Evolutionary conservation across 306 rosid genomes (phyloP).

Genomic region (Trichosanthes cucumerina): DNA sequence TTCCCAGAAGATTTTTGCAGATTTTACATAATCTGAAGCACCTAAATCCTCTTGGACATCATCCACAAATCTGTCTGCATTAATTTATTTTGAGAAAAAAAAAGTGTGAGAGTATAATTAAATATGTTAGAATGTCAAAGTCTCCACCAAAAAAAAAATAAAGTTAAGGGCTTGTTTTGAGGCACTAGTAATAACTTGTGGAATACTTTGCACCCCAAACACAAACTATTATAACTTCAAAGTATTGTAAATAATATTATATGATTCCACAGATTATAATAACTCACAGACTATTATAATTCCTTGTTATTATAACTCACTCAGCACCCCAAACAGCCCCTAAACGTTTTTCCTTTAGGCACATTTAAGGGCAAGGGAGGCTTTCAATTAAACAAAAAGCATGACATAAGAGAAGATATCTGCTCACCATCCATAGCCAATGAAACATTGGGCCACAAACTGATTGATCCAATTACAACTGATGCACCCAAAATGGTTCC

Average conservation of each 20-base stretch:
- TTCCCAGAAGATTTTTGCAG: conserved; percentile 24
- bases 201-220: no score
- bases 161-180: no score
- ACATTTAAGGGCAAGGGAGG: background rate
- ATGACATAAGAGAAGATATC: background rate
- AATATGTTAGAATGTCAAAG: background rate
- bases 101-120: background rate
- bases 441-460: conserved; percentile 21
- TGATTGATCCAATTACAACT: conserved; percentile 31
- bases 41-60: conserved; percentile 17
- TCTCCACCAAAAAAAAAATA: background rate
- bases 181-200: no score
- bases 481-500: conserved; percentile 44
- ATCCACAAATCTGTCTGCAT: conserved; percentile 37
- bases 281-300: no score
- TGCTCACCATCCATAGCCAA: conserved; percentile 68
- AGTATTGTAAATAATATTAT: no score
- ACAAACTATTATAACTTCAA: no score
- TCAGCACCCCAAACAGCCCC: no score
- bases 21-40: conserved; percentile 31
- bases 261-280: no score
- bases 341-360: background rate
- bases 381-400: background rate
- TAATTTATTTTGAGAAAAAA: background rate
- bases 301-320: no score